A percentile compares a stretch with the other conserved stretches of the same genome.
phyloP scores from a whole-genome alignment of 2,329 filamentous ascomycete species.

The Botrytis squamosa region DNA sequence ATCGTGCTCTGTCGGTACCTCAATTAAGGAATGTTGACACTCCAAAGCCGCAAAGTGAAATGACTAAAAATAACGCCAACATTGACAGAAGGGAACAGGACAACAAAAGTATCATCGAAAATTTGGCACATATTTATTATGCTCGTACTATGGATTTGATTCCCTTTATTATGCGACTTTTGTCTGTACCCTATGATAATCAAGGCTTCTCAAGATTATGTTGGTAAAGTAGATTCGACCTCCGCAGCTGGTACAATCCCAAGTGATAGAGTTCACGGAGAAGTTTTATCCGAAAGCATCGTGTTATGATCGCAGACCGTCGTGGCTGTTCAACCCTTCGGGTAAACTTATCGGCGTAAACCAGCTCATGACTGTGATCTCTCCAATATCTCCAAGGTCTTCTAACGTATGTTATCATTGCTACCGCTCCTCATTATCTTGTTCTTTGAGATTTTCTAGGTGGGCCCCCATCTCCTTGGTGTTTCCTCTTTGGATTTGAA shows the following conservation, averaged over 20 bases:
- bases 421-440: constrained; percentile 15
- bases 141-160: neutral
- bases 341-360: neutral
- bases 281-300: neutral
- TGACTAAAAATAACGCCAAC: neutral
- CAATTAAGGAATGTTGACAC: neutral
- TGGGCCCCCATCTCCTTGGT: constrained; percentile 32
- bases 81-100: neutral
- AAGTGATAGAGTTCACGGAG: neutral
- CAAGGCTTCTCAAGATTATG: neutral
- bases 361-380: neutral
- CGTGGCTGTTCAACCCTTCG: neutral
- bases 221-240: neutral
- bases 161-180: neutral
- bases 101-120: neutral
- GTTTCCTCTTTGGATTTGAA: constrained; percentile 42
- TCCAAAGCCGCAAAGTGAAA: neutral
- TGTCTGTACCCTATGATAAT: neutral
- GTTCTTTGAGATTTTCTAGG: constrained; percentile 23
- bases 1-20: neutral
- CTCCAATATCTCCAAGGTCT: neutral
- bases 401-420: neutral
- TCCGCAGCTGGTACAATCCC: neutral
- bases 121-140: neutral
- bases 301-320: neutral